Evolutionary conservation across 176 grass and related monocot genomes (phyloP), one percentile per base, ranked within the genome.

Genomic region (Areca catechu): DNA sequence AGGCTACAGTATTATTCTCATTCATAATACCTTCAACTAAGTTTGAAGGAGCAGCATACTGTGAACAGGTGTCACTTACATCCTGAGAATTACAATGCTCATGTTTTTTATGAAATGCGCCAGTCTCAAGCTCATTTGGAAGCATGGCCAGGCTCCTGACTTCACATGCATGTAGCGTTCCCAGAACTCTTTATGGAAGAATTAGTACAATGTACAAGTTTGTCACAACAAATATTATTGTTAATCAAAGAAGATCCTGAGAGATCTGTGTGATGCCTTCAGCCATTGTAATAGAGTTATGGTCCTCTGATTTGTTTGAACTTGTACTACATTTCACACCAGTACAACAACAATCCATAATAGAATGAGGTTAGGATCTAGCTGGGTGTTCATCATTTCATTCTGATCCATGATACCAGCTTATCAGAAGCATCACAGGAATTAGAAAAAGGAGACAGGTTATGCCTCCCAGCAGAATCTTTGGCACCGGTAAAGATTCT

Each of bases 401-500:
- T 71, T 71, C 63, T 20, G 50, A 47, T 86, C 61, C 21, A 51
- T 22, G 49, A 69, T 43, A 69, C 58, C 66, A 29, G 28, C 23
- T 53, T 25, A 72, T 74, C 58, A 60, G 48, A 69, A 72, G 70
- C 30, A 12, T 67, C 18, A 70, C n/a, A 19, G 23, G 62, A 66
- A 29, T 58, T 85, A 79, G 23, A 58, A 69, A 64, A 65, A 80
- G 68, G 60, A 71, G 72, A 69, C 43, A 75, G 57, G 28, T 61
- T 61, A 63, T 27, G 75, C 53, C 19, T 73, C 24, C 61, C 70
- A 63, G 30, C 22, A 68, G 61, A 27, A 55, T 55, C 54, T 72
- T 72, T 53, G 49, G 48, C 66, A 50, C 48, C 48, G 37, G 25
- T 43, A 12, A 12, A 43, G 34, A 43, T 55, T 55, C 65, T 71